These are phyloP conservation scores for Talaromyces proteolyticus DNA, from an alignment of 495 filamentous ascomycete species.

Conservation along the genomic window DNA sequence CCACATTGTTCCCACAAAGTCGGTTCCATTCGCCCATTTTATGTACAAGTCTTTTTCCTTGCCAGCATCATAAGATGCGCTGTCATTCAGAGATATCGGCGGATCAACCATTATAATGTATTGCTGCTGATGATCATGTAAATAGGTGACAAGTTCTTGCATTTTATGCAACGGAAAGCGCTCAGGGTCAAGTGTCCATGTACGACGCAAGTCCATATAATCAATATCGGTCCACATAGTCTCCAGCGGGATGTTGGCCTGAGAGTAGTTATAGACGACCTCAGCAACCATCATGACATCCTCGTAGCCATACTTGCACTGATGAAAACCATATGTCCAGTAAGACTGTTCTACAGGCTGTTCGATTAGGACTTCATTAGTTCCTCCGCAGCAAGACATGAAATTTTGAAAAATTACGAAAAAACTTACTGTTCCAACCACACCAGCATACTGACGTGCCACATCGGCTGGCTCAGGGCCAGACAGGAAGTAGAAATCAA, in stretches of 20 bases:
- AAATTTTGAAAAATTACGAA: background rate
- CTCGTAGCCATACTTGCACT: slow-evolving; percentile 50
- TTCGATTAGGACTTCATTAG: background rate
- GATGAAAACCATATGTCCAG: slow-evolving; percentile 48
- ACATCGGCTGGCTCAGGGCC: slow-evolving; percentile 43
- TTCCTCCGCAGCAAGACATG: background rate
- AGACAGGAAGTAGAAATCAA: slow-evolving; percentile 50
- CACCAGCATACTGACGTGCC: slow-evolving; percentile 36
- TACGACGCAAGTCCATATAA: slow-evolving; percentile 13
- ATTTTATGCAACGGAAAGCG: slow-evolving; percentile 50
- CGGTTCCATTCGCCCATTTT: slow-evolving; percentile 7
- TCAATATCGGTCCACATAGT: slow-evolving; percentile 52
- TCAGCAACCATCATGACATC: slow-evolving; percentile 40
- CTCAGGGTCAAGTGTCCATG: slow-evolving; percentile 15
- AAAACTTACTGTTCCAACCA: slow-evolving; percentile 19
- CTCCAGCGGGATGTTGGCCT: slow-evolving; percentile 45
- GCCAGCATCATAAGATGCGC: slow-evolving; percentile 53
- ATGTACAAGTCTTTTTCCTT: slow-evolving; percentile 20
- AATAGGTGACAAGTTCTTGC: slow-evolving; percentile 25
- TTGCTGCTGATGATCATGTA: slow-evolving; percentile 12
- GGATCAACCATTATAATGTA: slow-evolving; percentile 17
- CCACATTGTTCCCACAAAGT: slow-evolving; percentile 14
- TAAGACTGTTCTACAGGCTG: slow-evolving; percentile 48
- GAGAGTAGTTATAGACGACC: slow-evolving; percentile 41
- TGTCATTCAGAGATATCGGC: slow-evolving; percentile 9